These are phyloP conservation scores for Verticillium dahliae DNA, from an alignment of 2,329 filamentous ascomycete species.

Conservation along the genomic window DNA sequence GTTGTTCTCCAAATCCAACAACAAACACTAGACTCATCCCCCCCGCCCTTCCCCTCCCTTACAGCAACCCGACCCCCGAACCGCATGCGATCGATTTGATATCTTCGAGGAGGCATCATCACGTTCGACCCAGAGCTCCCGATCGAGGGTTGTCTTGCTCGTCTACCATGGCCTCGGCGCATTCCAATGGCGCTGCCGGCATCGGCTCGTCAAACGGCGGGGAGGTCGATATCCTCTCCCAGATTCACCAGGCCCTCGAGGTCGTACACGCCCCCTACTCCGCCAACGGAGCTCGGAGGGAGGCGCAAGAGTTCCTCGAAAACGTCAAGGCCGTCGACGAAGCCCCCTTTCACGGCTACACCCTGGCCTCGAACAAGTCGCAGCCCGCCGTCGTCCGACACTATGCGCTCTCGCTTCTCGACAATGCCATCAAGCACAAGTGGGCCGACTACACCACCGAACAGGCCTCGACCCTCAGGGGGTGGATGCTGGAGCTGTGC, in stretches of 20 bases:
- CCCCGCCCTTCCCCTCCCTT: neutral
- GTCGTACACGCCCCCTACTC: conserved; percentile 80
- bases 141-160: neutral
- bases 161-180: conserved; percentile 22
- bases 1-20: neutral
- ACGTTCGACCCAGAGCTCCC: neutral
- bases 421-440: conserved; percentile 80
- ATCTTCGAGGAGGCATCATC: neutral
- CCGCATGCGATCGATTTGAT: neutral
- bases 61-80: neutral
- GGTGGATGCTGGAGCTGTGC: conserved; percentile 74
- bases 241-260: conserved; percentile 78
- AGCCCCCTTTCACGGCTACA: conserved; percentile 79
- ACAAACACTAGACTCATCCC: neutral
- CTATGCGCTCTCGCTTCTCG: conserved; percentile 87
- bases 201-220: conserved; percentile 26
- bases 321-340: conserved; percentile 71
- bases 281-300: conserved; percentile 70
- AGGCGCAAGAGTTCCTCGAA: conserved; percentile 83
- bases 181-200: conserved; percentile 24
- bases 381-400: conserved; percentile 82
- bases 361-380: conserved; percentile 66
- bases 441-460: conserved; percentile 68
- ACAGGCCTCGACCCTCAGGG: conserved; percentile 62
- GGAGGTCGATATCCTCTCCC: conserved; percentile 44